A percentile compares a stretch with the other conserved stretches of the same genome.
Conservation (phyloP, 345 rosid genomes). For the Syzygium aqueum region DNA sequence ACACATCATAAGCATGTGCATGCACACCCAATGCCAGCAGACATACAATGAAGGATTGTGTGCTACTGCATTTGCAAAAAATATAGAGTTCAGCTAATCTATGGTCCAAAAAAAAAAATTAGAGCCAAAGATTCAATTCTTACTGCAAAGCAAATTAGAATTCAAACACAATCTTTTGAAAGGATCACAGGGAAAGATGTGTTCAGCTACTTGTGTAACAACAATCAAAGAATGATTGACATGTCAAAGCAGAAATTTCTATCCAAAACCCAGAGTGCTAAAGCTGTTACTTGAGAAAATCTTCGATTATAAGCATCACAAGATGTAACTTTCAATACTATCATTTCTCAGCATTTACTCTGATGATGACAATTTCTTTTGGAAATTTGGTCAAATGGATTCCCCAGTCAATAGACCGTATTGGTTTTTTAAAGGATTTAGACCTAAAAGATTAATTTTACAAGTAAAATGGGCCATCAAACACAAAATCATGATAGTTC, state of each 20-base stretch:
- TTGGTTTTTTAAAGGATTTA: not conserved
- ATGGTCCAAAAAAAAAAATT: not conserved
- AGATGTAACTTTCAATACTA: not conserved
- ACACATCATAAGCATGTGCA: not conserved
- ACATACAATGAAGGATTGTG: not conserved
- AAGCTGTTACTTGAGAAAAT: not conserved
- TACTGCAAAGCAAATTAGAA: not conserved
- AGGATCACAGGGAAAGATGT: not conserved
- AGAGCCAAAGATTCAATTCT: not conserved
- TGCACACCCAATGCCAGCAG: not conserved
- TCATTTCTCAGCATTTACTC: not conserved
- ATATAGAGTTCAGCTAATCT: not conserved
- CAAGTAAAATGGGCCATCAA: not conserved
- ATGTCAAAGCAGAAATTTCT: not conserved
- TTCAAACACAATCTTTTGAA: not conserved
- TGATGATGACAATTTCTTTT: not conserved
- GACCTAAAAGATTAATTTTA: not conserved
- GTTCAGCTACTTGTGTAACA: not conserved
- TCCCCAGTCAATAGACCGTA: not conserved
- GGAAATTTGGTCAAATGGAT: not conserved
- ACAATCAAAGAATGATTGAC: not conserved
- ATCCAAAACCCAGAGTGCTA: not conserved
- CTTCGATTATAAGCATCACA: not conserved
- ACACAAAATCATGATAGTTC: not conserved
- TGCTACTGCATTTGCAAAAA: not conserved